Conservation (phyloP, 192 early-diverging fungal species). For the Lobosporangium transversale region DNA sequence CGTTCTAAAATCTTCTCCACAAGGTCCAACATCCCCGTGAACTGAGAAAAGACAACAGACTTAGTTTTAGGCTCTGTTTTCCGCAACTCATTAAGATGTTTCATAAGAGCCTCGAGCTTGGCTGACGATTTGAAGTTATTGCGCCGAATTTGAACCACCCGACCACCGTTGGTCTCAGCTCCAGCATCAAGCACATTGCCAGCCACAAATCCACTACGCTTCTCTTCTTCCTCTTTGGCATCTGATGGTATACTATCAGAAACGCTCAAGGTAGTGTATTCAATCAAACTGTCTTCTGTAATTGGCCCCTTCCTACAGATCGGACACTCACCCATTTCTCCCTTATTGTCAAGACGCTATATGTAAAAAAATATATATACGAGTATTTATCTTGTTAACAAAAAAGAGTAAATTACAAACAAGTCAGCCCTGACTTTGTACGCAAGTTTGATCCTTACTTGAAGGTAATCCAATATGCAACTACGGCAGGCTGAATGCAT, state of each 20-base stretch:
- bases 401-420: no score
- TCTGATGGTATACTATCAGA: not conserved
- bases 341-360: slow-evolving; percentile 58
- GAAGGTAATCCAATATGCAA: slow-evolving; percentile 63
- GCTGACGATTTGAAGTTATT: slow-evolving; percentile 55
- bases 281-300: slow-evolving; percentile 55
- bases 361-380: not conserved
- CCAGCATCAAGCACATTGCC: slow-evolving; percentile 11
- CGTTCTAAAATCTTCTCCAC: slow-evolving; percentile 65
- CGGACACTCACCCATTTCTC: slow-evolving; percentile 62
- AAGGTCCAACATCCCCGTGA: slow-evolving; percentile 85
- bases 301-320: slow-evolving; percentile 62
- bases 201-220: slow-evolving; percentile 7
- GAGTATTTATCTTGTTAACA: not conserved
- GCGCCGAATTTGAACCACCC: slow-evolving; percentile 45
- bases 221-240: not conserved
- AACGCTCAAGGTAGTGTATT: slow-evolving; percentile 24
- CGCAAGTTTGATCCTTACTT: no score
- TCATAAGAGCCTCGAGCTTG: slow-evolving; percentile 61
- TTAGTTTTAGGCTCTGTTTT: slow-evolving; percentile 58
- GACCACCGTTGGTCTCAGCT: not conserved
- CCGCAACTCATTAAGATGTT: slow-evolving; percentile 42
- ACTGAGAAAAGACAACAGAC: slow-evolving; percentile 95
- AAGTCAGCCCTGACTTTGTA: no score
- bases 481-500: slow-evolving; percentile 65